These are phyloP conservation scores for Cladosporium cucumerinum DNA, from an alignment of 2,329 filamentous ascomycete genomes.

Conservation along the genomic window DNA sequence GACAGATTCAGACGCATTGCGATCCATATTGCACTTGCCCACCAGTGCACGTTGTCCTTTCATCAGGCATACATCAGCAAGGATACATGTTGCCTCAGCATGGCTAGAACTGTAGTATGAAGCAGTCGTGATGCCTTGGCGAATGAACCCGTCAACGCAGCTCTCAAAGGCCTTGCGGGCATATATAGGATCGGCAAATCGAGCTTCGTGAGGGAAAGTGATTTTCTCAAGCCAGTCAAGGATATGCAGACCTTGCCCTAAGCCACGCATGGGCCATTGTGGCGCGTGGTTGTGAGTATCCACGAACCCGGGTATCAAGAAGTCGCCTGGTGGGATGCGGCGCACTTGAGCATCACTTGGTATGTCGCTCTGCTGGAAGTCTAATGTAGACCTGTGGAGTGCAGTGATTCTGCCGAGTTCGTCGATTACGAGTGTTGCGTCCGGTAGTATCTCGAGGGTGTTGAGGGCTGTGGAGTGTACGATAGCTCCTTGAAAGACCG, in stretches of 20 bases:
- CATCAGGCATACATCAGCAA: slow-evolving; percentile 53
- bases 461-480: slow-evolving; percentile 20
- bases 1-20: slow-evolving; percentile 30
- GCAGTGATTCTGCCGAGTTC: slow-evolving; percentile 19
- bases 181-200: slow-evolving; percentile 39
- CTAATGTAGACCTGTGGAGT: background rate
- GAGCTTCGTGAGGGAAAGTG: slow-evolving; percentile 21
- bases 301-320: slow-evolving; percentile 59
- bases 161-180: slow-evolving; percentile 43
- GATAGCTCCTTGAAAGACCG: slow-evolving; percentile 20
- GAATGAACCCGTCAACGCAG: slow-evolving; percentile 57
- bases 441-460: slow-evolving; percentile 20
- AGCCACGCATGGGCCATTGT: slow-evolving; percentile 48
- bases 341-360: slow-evolving; percentile 23
- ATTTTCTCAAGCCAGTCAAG: slow-evolving; percentile 56
- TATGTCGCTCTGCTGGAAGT: background rate
- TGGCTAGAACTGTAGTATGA: slow-evolving; percentile 60
- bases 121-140: slow-evolving; percentile 61
- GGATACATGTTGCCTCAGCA: slow-evolving; percentile 53
- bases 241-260: slow-evolving; percentile 38
- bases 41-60: slow-evolving; percentile 59
- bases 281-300: slow-evolving; percentile 69
- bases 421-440: slow-evolving; percentile 17
- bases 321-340: slow-evolving; percentile 43
- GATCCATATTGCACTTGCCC: slow-evolving; percentile 50